phyloP scores from a whole-genome alignment of 2,329 filamentous ascomycete genomes.

The Botrytis galanthina region DNA sequence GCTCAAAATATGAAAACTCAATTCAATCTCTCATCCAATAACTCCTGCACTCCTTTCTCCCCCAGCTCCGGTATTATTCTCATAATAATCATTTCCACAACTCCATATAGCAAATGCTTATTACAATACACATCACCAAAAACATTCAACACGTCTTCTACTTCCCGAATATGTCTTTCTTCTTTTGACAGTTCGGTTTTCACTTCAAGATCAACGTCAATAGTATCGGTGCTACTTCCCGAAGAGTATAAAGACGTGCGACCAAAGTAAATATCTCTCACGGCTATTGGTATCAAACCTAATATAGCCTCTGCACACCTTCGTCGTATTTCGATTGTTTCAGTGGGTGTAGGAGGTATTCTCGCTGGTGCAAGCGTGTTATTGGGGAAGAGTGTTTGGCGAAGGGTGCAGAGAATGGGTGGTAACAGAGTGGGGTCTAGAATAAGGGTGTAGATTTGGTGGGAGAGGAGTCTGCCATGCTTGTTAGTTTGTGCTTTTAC shows the following conservation, averaged over 20 bases:
- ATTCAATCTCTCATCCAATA: constrained; percentile 69
- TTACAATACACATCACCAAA: constrained; percentile 86
- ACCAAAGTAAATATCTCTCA: constrained; percentile 41
- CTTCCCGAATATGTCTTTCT: constrained; percentile 32
- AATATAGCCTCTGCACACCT: constrained; percentile 62
- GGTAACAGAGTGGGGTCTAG: constrained; percentile 65
- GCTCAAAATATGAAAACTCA: constrained; percentile 29
- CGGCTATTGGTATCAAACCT: constrained; percentile 43
- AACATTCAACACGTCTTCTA: constrained; percentile 63
- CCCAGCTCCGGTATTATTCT: constrained; percentile 80
- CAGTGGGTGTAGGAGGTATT: constrained; percentile 58
- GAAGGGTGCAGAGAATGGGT: constrained; percentile 65
- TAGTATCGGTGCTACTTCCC: neutral
- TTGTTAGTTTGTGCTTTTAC: constrained; percentile 1
- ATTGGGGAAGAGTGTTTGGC: constrained; percentile 81
- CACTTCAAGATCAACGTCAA: neutral
- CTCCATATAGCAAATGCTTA: constrained; percentile 80
- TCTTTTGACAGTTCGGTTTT: constrained; percentile 8
- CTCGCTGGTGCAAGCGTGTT: constrained; percentile 69
- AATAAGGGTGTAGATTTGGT: constrained; percentile 54
- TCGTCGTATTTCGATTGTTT: constrained; percentile 60
- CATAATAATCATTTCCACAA: constrained; percentile 79
- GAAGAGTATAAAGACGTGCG: constrained; percentile 31
- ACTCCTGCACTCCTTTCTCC: constrained; percentile 66
- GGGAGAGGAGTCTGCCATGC: constrained; percentile 46